These are phyloP conservation scores for Calonectria pseudoturangicola DNA, from an alignment of 2,329 filamentous ascomycete species.

Conservation along the genomic window DNA sequence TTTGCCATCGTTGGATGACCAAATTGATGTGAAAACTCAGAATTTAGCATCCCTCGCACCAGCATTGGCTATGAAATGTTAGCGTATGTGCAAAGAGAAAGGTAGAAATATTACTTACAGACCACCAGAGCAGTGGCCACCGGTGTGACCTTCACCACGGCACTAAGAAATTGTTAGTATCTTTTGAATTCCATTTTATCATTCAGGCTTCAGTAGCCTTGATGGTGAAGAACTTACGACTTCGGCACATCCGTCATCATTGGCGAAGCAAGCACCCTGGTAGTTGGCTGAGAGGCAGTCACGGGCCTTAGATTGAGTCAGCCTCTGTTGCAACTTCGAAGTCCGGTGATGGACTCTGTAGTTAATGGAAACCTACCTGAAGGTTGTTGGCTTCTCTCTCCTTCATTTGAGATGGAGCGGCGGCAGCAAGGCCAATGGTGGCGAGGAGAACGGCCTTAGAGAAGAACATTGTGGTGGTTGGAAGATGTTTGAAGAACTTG, in stretches of 20 bases:
- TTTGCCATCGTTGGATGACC: background rate
- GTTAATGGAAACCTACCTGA: background rate
- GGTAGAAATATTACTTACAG: background rate
- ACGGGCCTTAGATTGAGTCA: conserved; percentile 5
- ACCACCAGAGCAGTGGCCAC: conserved; percentile 9
- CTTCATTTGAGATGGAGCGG: background rate
- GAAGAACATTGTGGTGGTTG: conserved; percentile 10
- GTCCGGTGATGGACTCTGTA: background rate
- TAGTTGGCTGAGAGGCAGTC: conserved; percentile 19
- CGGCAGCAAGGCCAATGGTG: background rate
- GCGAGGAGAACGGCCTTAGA: conserved; percentile 7
- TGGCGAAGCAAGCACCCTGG: conserved; percentile 18
- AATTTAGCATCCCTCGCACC: conserved; percentile 9
- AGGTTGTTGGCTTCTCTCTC: background rate
- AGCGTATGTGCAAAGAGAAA: background rate
- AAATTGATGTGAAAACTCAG: background rate
- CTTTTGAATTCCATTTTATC: background rate
- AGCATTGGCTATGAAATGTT: background rate
- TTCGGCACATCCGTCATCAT: conserved; percentile 10
- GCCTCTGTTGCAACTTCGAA: background rate
- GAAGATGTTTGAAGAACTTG: conserved; percentile 3
- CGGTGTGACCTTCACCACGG: background rate
- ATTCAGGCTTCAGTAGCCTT: background rate
- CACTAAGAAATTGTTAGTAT: conserved; percentile 9
- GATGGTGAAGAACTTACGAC: conserved; percentile 9